Base-by-base conservation (phyloP, 176 grass and related monocot species). In the Phoenix roebelenii region DNA sequence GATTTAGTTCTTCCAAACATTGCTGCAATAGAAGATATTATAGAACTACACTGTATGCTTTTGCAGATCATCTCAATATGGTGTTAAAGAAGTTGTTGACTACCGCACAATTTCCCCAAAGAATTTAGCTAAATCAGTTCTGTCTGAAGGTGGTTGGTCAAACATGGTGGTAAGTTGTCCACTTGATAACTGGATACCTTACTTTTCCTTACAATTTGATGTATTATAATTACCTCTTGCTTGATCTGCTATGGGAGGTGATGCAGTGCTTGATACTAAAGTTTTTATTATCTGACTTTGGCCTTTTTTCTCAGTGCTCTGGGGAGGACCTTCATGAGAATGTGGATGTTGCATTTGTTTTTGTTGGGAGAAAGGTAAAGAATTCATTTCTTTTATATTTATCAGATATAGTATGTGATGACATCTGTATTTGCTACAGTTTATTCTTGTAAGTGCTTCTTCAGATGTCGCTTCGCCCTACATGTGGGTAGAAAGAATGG, bases 101-200 rank as follows among this genome's bases (percentile, higher is more conserved):
- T 98, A 98, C 66, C 82, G 77, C 54, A 92, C 84, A 62, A 32
- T 85, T 48, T 85, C 87, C 20, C 78, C 73, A 12, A 80, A 76
- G 59, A 78, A 67, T 56, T 80, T 92, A 66, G 84, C 73, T 50
- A 83, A 88, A 64, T 85, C 59, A 57, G 79, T 97, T 73, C 70
- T 97, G 68, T 64, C 85, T 23, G 84, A 97, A 74, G 93, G 84
- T 77, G 93, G 87, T 50, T 98, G 84, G 87, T 98, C 87, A 70
- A 80, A 85, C 26, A 57, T 98, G 48, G 76, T 92, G 60, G 93
- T 98, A 59, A 88, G 84, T 80, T 54, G 50, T 12, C 39, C 22
- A 25, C 58, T 44, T 50, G 32, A 44, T 57, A 28, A 25, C 50
- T 18, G 23, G 60, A 66, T 80, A 44, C 5, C 35, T 44, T 28